Evolutionary conservation across 139 green algal species (phyloP).

Genomic region (Closterium sp.): DNA sequence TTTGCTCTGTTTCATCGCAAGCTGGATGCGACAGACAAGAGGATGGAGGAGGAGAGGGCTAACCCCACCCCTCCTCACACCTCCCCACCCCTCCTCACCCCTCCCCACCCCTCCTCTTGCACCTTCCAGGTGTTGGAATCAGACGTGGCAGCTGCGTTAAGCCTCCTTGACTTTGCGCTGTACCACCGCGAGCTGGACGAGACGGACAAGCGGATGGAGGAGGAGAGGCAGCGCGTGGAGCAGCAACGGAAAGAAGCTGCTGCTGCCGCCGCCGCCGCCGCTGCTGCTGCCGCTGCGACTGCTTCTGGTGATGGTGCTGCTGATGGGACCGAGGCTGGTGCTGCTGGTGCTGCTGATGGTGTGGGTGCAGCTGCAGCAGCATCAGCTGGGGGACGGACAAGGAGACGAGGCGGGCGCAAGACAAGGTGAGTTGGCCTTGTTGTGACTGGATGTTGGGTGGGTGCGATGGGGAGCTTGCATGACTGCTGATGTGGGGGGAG

Average conservation of each 20-base stretch:
- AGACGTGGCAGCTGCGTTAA: conserved; percentile 28
- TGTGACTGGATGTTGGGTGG: no score
- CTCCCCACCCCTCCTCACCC: background rate
- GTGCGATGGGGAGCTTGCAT: no score
- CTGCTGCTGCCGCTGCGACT: background rate
- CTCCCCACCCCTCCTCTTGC: no score
- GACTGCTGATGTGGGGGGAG: no score
- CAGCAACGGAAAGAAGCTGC: background rate
- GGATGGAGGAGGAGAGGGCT: conserved; percentile 2
- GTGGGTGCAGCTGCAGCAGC: background rate
- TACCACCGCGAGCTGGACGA: conserved; percentile 35
- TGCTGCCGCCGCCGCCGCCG: background rate
- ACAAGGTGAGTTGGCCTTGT: background rate
- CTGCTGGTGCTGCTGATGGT: background rate
- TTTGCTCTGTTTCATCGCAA: conserved; percentile 30
- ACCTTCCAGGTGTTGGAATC: background rate
- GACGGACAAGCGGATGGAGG: conserved; percentile 12
- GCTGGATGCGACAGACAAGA: conserved; percentile 13
- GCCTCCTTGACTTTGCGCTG: conserved; percentile 29
- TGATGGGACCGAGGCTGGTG: background rate
- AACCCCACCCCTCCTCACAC: background rate
- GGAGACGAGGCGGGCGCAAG: background rate
- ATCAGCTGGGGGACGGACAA: background rate
- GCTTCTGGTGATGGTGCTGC: background rate
- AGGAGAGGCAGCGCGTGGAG: background rate